These are phyloP conservation scores for Boletus huronensis DNA, from an alignment of 768 basidiomycete genomes.

Conservation along the genomic window DNA sequence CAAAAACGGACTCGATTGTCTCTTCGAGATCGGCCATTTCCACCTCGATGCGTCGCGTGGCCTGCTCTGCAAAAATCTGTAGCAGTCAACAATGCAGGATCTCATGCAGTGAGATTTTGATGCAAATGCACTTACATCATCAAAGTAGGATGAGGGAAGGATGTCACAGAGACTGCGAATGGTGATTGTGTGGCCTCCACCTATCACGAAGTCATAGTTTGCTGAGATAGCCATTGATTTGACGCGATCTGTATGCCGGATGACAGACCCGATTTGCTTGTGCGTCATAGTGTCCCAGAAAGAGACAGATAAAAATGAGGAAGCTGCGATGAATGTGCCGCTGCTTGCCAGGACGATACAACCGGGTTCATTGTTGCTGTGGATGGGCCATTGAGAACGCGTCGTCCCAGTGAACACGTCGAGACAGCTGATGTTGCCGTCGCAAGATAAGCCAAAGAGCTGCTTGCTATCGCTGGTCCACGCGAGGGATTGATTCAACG, in stretches of 20 bases:
- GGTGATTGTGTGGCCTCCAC: not conserved
- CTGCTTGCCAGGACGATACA: not conserved
- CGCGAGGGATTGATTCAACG: not conserved
- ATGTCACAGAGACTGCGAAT: not conserved
- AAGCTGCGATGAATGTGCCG: not conserved
- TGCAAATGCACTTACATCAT: not conserved
- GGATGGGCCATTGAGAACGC: not conserved
- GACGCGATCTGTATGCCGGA: too few species aligned
- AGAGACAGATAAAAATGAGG: not conserved
- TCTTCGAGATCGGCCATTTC: not conserved
- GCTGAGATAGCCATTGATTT: not conserved
- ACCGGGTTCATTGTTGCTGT: too few species aligned
- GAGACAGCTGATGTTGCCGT: not conserved
- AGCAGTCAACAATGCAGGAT: not conserved
- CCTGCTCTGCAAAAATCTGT: not conserved
- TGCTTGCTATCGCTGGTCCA: not conserved
- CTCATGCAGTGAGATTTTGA: not conserved
- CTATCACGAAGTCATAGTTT: not conserved
- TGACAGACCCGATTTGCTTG: not conserved
- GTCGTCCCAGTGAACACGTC: not conserved
- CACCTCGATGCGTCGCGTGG: not conserved
- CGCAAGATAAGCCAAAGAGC: not conserved
- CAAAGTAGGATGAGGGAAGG: not conserved
- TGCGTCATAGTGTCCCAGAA: not conserved
- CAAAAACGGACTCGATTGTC: too few species aligned